These are phyloP conservation scores for Mesotaenium endlicherianum DNA, from an alignment of 139 green algal species.

Conservation along the genomic window DNA sequence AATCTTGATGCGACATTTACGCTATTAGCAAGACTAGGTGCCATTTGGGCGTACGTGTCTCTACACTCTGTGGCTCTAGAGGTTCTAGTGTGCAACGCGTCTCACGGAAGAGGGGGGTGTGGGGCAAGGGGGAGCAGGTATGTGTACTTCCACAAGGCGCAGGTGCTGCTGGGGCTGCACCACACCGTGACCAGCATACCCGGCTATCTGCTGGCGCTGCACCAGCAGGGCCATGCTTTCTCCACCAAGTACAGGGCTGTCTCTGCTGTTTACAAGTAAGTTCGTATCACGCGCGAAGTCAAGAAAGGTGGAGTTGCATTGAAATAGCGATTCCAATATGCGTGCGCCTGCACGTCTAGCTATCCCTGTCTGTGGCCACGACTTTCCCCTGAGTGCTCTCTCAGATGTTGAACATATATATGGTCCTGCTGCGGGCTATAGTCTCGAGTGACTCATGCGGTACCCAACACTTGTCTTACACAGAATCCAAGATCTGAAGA, in stretches of 20 bases:
- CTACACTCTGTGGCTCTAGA: neutral
- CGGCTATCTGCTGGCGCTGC: constrained; percentile 10
- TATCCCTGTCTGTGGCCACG: too few species aligned
- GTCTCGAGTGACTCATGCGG: neutral
- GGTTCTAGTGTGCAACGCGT: too few species aligned
- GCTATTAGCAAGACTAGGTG: neutral
- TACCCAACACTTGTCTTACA: neutral
- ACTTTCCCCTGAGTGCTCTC: too few species aligned
- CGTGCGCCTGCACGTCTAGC: too few species aligned
- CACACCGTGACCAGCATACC: constrained; percentile 28
- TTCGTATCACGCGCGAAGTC: neutral
- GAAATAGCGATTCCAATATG: too few species aligned
- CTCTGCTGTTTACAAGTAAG: constrained; percentile 9
- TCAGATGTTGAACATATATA: neutral
- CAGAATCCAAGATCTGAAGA: constrained; percentile 31
- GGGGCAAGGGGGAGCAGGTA: too few species aligned
- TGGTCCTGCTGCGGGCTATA: neutral
- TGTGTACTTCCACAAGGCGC: constrained; percentile 31
- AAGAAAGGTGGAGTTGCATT: too few species aligned
- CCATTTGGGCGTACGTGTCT: neutral
- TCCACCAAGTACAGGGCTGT: constrained; percentile 27
- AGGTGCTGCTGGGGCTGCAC: constrained; percentile 39
- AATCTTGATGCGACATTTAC: neutral
- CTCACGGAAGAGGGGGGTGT: too few species aligned
- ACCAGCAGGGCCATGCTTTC: constrained; percentile 24